A percentile compares a stretch with the other conserved stretches of the same genome.
Evolutionary conservation across 345 rosid genomes (phyloP).

Genomic region (Linum lewisii): DNA sequence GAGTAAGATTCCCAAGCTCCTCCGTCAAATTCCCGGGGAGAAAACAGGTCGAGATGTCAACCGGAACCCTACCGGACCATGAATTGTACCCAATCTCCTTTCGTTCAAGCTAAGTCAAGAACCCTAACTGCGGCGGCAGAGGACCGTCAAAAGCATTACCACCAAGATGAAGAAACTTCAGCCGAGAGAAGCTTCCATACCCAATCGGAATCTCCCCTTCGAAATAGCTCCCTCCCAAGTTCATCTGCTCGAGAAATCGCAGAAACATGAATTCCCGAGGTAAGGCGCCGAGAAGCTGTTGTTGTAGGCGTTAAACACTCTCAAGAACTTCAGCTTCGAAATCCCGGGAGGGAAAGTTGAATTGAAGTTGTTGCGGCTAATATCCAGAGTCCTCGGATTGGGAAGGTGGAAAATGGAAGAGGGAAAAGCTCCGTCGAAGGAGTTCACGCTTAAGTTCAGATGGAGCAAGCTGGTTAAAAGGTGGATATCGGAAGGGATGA

Average conservation of each 20-base stretch:
- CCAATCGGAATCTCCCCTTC: slow-evolving; percentile 54
- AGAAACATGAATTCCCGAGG: slow-evolving; percentile 45
- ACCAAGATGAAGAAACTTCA: slow-evolving; percentile 50
- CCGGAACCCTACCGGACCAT: slow-evolving; percentile 36
- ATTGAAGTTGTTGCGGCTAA: slow-evolving; percentile 71
- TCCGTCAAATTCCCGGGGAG: slow-evolving; percentile 59
- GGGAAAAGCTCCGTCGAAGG: slow-evolving; percentile 46
- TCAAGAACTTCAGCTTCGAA: slow-evolving; percentile 64
- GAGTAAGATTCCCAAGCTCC: slow-evolving; percentile 54
- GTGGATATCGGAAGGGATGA: slow-evolving; percentile 48
- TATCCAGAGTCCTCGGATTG: slow-evolving; percentile 53
- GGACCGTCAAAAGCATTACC: slow-evolving; percentile 61
- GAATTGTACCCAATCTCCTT: slow-evolving; percentile 76
- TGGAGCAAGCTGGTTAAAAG: slow-evolving; percentile 43
- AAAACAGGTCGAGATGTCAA: slow-evolving; percentile 51
- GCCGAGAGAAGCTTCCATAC: slow-evolving; percentile 46
- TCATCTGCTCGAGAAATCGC: slow-evolving; percentile 61
- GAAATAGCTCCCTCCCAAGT: slow-evolving; percentile 91
- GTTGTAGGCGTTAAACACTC: slow-evolving; percentile 61
- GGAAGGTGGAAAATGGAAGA: slow-evolving; percentile 45
- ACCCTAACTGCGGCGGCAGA: slow-evolving; percentile 59
- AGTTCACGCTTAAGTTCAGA: slow-evolving; percentile 64
- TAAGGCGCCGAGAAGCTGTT: slow-evolving; percentile 59
- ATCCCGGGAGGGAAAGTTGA: slow-evolving; percentile 64
- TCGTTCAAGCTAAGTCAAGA: slow-evolving; percentile 45